These are phyloP conservation scores for Brassica cretica DNA, from an alignment of 345 rosid genomes.

Conservation along the genomic window DNA sequence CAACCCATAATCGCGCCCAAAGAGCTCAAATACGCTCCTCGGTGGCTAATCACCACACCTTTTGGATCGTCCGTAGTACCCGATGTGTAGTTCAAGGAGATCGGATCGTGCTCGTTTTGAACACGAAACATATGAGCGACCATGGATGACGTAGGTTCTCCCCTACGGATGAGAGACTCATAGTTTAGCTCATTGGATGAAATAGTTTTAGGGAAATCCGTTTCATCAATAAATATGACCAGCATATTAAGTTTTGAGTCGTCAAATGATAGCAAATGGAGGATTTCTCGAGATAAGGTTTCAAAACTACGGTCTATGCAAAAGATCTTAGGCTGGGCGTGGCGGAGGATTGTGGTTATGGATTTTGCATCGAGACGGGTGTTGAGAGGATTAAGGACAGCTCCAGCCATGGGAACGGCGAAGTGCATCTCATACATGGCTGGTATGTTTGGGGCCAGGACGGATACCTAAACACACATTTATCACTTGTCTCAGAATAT, in stretches of 20 bases:
- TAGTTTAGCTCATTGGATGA: constrained; percentile 38
- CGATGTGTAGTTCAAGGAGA: constrained; percentile 51
- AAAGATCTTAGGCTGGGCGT: constrained; percentile 59
- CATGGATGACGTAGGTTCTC: constrained; percentile 33
- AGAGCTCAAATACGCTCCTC: constrained; percentile 71
- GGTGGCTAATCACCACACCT: constrained; percentile 30
- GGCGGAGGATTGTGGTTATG: constrained; percentile 54
- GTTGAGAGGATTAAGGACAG: constrained; percentile 75
- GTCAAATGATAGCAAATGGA: constrained; percentile 42
- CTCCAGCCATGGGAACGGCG: constrained; percentile 88
- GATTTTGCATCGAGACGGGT: constrained; percentile 64
- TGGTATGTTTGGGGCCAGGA: constrained; percentile 82
- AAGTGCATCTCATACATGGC: constrained; percentile 92
- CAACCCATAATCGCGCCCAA: constrained; percentile 52
- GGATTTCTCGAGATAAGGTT: constrained; percentile 44
- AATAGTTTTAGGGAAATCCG: neutral
- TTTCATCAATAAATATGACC: constrained; percentile 32
- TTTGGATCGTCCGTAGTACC: constrained; percentile 80
- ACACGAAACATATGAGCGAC: constrained; percentile 26
- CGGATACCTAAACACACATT: constrained; percentile 52
- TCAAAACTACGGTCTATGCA: constrained; percentile 56
- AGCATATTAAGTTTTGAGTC: constrained; percentile 41
- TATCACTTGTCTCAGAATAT: neutral
- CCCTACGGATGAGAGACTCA: constrained; percentile 52
- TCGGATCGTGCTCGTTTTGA: constrained; percentile 49